Evolutionary conservation across 208 protist species (phyloP).

Genomic region (Phytomonas francai): DNA sequence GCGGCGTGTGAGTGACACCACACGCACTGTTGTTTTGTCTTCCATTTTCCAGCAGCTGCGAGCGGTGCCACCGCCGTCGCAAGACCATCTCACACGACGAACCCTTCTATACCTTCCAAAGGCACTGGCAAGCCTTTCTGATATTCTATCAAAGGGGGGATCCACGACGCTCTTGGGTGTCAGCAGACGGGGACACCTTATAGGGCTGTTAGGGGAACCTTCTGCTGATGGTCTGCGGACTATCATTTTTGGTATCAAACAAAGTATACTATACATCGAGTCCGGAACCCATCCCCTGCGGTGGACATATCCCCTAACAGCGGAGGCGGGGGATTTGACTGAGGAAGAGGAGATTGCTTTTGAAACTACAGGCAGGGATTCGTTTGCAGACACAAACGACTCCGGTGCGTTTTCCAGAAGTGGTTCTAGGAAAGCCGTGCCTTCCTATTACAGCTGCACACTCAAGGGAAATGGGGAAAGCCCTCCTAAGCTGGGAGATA

Average conservation of each 20-base stretch:
- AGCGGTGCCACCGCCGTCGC: conserved; percentile 22
- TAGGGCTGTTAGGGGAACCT: conserved; percentile 33
- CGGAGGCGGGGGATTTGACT: neutral
- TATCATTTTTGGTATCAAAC: neutral
- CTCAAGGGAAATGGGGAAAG: neutral
- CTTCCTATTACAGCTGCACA: neutral
- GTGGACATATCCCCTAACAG: neutral
- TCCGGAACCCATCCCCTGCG: neutral
- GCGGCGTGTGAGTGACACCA: conserved; percentile 21
- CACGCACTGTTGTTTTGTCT: conserved; percentile 6
- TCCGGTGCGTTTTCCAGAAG: neutral
- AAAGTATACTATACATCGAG: neutral
- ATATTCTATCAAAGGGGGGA: conserved; percentile 28
- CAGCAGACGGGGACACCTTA: conserved; percentile 28
- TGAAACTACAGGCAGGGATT: neutral
- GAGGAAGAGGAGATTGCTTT: neutral
- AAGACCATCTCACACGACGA: neutral
- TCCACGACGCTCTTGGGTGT: conserved; percentile 49
- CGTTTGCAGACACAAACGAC: neutral
- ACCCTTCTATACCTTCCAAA: neutral
- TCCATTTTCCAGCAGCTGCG: conserved; percentile 67
- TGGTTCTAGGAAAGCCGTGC: neutral
- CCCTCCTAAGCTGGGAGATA: neutral
- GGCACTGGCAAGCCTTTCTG: conserved; percentile 29
- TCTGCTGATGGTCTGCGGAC: neutral